A percentile compares a stretch with the other conserved stretches of the same genome.
phyloP scores from a whole-genome alignment of 495 filamentous ascomycete genomes.

The Neurospora sp. region DNA sequence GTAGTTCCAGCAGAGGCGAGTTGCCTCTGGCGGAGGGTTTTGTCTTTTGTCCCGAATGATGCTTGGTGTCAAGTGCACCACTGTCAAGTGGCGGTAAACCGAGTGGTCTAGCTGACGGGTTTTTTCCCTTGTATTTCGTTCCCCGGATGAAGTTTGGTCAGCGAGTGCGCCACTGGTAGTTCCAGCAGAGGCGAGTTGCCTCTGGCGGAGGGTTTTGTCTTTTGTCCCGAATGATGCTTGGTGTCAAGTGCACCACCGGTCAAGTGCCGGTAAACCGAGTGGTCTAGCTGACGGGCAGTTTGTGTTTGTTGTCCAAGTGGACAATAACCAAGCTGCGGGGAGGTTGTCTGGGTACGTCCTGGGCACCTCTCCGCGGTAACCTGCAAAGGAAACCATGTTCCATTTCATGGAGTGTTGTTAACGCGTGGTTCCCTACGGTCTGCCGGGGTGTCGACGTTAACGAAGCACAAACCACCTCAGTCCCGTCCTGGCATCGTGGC shows the following conservation, averaged over 20 bases:
- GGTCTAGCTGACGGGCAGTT: background rate
- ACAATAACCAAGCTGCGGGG: background rate
- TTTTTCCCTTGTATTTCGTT: background rate
- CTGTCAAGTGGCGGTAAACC: background rate
- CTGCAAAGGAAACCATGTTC: background rate
- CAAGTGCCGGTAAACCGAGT: background rate
- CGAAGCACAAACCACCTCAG: background rate
- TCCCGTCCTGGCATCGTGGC: background rate
- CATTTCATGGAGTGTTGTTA: background rate
- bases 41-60: background rate
- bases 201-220: no score
- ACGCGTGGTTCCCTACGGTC: background rate
- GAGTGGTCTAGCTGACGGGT: background rate
- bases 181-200: background rate
- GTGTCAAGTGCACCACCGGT: background rate
- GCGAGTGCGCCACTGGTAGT: background rate
- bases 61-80: background rate
- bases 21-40: background rate
- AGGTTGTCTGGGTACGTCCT: background rate
- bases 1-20: no score
- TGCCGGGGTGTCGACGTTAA: background rate
- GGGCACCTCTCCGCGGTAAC: background rate
- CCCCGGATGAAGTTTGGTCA: background rate
- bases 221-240: background rate
- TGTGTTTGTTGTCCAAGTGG: background rate